A percentile compares a stretch with the other conserved stretches of the same genome.
Conservation (phyloP, 768 basidiomycete species). For the Pisolithus sp. region DNA sequence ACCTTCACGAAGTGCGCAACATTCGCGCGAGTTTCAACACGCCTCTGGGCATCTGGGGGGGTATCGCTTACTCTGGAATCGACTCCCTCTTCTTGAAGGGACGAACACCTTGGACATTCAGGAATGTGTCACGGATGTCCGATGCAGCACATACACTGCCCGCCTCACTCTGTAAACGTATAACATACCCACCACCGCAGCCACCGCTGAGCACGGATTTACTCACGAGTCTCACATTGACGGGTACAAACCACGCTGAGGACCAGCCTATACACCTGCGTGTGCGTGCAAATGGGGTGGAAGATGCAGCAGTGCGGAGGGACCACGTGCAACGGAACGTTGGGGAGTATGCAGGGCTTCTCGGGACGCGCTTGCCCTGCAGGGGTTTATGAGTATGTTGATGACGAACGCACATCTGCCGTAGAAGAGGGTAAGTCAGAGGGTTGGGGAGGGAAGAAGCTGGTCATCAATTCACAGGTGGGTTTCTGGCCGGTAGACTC, state of each 20-base stretch:
- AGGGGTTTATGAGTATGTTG: constrained; percentile 93
- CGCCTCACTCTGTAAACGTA: constrained; percentile 61
- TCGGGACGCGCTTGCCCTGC: constrained; percentile 93
- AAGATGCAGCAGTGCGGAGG: constrained; percentile 39
- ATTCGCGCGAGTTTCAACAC: constrained; percentile 84
- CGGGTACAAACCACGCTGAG: constrained; percentile 95
- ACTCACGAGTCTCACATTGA: constrained; percentile 82
- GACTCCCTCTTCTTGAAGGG: constrained; percentile 84
- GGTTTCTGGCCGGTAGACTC: constrained; percentile 10
- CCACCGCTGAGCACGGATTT: constrained; percentile 90
- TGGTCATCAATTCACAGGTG: constrained; percentile 96
- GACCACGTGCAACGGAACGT: constrained; percentile 75
- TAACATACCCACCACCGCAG: constrained; percentile 82
- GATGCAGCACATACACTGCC: constrained; percentile 71
- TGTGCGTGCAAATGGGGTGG: constrained; percentile 39
- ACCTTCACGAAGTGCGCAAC: constrained; percentile 88
- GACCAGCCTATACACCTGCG: constrained; percentile 89
- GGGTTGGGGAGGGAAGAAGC: constrained; percentile 75
- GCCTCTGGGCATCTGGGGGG: constrained; percentile 75
- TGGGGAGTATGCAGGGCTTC: constrained; percentile 74
- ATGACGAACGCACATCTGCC: constrained; percentile 46
- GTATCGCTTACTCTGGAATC: constrained; percentile 82
- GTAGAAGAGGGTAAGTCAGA: constrained; percentile 28
- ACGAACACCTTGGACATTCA: constrained; percentile 88
- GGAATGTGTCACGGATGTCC: constrained; percentile 43